Base-by-base conservation (phyloP, 2,329 filamentous ascomycete species). In the Ophiostoma piceae region DNA sequence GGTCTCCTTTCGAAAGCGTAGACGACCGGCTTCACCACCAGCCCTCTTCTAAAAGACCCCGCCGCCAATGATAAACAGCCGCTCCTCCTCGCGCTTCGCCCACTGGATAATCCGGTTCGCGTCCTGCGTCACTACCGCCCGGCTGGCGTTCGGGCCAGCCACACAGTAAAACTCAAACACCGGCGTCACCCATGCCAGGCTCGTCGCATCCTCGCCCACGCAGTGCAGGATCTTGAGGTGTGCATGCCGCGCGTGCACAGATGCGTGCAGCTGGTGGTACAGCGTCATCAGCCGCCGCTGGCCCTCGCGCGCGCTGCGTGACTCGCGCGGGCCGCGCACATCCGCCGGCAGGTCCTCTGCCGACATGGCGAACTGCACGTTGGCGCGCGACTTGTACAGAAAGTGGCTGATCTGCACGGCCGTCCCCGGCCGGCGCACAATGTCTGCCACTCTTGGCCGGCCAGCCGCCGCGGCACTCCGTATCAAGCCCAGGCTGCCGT, bases 21-120 rank as follows among this genome's bases (percentile, higher is more conserved):
- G 35, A 11, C 64, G 16, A 14, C 43, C 37, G 47, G 7, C 47
- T 54, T 14, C 47, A 19, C 47, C 60, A 19, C 39, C 14, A 68
- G 35, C 67, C 62, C 19, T 39, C 4, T 1, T 39, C 71, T 73
- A 89, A 75, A 90, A 90, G 74, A 98, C 94, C 62, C 94, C 95
- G n/a, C 95, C 96, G 0, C 95, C 95, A 77, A 99, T 95, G 71
- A 99, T 97, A 77, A 99, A 99, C 6, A 98, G 82, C 70, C 95
- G 84, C 79, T 98, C 94, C 79, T 98, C 94, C 79, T 99, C 95
- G 74, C 89, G 85, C 77, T 92, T 90, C 1, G 94, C 90, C 94
- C 94, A 99, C 76, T 95, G 91, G 6, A 96, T 89, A 67, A 99
- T 88, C 79, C 90, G 90, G 77, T 95, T 96, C 43, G 94, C 94